Evolutionary conservation across 495 filamentous ascomycete genomes (phyloP).

Genomic region (Penicillium ochrochloron): DNA sequence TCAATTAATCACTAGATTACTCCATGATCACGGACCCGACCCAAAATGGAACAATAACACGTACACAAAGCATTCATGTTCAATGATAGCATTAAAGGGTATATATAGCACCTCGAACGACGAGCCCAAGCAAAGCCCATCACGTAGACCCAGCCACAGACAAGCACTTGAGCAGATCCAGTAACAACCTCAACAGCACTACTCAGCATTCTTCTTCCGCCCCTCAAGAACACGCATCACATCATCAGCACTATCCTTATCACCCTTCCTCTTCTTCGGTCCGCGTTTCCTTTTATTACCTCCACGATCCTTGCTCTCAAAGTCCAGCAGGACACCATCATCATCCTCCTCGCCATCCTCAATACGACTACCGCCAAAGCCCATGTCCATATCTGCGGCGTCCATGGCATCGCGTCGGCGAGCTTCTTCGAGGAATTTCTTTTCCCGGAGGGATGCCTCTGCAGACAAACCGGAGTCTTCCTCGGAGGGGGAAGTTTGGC

Average conservation of each 20-base stretch:
- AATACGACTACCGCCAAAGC: conserved; percentile 83
- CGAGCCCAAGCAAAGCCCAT: background rate
- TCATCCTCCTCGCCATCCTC: conserved; percentile 86
- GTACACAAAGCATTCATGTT: background rate
- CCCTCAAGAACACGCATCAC: conserved; percentile 80
- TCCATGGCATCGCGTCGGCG: conserved; percentile 69
- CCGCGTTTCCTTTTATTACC: conserved; percentile 77
- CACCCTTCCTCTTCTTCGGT: conserved; percentile 84
- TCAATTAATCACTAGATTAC: too few species aligned
- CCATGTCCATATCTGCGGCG: conserved; percentile 90
- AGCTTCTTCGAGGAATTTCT: conserved; percentile 71
- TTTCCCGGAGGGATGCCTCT: conserved; percentile 65
- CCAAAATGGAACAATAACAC: too few species aligned
- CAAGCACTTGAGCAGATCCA: background rate
- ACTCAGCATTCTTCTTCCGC: conserved; percentile 50
- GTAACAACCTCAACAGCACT: background rate
- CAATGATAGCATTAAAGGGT: background rate
- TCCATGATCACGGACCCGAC: too few species aligned
- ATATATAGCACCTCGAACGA: conserved; percentile 6
- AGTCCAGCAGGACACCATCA: conserved; percentile 67
- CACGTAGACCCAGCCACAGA: background rate
- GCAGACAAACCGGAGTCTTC: conserved; percentile 50
- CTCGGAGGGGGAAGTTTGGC: conserved; percentile 47
- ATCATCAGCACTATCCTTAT: conserved; percentile 79
- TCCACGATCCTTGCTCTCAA: conserved; percentile 55